Base-by-base conservation (phyloP, 2,329 filamentous ascomycete species). In the Sporothrix brunneoviolacea region DNA sequence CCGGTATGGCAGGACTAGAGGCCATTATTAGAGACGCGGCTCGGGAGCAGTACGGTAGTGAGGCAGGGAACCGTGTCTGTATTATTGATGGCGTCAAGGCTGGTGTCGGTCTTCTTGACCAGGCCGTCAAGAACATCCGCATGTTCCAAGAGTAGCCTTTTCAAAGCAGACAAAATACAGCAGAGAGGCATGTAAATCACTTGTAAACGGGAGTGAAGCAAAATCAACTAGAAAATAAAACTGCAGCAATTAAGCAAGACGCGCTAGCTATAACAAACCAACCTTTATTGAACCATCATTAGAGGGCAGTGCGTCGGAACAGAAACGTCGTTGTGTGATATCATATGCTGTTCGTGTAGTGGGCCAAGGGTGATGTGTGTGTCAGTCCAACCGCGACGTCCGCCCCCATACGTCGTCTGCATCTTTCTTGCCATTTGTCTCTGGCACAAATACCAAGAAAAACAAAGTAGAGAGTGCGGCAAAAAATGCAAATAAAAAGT, bases 341-440 rank as follows among this genome's bases (percentile, higher is more conserved):
- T n/a, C n/a, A n/a, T n/a, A n/a, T n/a, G n/a, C n/a, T n/a, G n/a
- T n/a, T n/a, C n/a, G n/a, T n/a, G n/a, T n/a, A n/a, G n/a, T n/a
- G n/a, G n/a, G n/a, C n/a, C n/a, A n/a, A n/a, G n/a, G n/a, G n/a
- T n/a, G n/a, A n/a, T n/a, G n/a, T n/a, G n/a, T n/a, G 15, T 13
- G 9, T 15, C 66, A 81, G 56, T 80, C 77, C 44, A 75, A 60
- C 3, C 76, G 71, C 52, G 77, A 70, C 37, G 72, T 73, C 51
- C 88, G 74, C 1, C 87, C 88, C 91, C 91, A 96, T n/a, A 95
- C 90, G 63, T 95, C 91, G 61, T 95, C 88, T 0, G 79, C 82
- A 61, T 85, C 84, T 61, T 79, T 82, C 75, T 88, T 95, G 3
- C 88, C 91, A 61, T 83, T 88, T 0, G 91, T 95, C 70, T 97